Evolutionary conservation across 768 basidiomycete species (phyloP).

Genomic region (Leucosporidium creatinivorum): DNA sequence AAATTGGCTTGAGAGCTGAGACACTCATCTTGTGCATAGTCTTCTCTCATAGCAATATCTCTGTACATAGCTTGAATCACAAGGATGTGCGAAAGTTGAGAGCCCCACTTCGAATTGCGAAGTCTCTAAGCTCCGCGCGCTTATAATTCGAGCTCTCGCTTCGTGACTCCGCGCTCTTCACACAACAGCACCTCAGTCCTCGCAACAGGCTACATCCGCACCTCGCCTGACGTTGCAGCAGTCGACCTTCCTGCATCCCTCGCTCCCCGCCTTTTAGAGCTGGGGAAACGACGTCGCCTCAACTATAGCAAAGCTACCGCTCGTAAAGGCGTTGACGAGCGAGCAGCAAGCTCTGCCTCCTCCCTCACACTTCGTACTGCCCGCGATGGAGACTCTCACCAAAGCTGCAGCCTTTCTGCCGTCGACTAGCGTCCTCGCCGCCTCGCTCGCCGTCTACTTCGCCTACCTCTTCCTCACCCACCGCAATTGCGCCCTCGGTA

Average conservation of each 20-base stretch:
- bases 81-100: too few relatives aligned
- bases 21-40: too few relatives aligned
- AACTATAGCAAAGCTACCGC: neutral
- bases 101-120: neutral
- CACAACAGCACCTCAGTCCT: neutral
- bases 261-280: too few relatives aligned
- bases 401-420: neutral
- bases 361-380: neutral
- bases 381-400: neutral
- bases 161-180: neutral
- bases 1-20: too few relatives aligned
- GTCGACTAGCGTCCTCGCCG: neutral
- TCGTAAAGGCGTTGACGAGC: neutral
- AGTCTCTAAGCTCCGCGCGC: neutral
- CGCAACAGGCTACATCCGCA: neutral
- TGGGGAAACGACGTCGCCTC: neutral
- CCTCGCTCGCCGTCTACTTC: conserved; percentile 2
- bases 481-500: conserved; percentile 16
- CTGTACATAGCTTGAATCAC: too few relatives aligned
- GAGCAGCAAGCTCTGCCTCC: neutral
- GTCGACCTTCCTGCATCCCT: too few relatives aligned
- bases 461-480: neutral
- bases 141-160: too few relatives aligned
- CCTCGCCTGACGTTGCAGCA: too few relatives aligned
- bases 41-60: too few relatives aligned